Evolutionary conservation across 2,329 filamentous ascomycete species (phyloP), one percentile per base, ranked within the genome.

Genomic region (Orbilia blumenaviensis): DNA sequence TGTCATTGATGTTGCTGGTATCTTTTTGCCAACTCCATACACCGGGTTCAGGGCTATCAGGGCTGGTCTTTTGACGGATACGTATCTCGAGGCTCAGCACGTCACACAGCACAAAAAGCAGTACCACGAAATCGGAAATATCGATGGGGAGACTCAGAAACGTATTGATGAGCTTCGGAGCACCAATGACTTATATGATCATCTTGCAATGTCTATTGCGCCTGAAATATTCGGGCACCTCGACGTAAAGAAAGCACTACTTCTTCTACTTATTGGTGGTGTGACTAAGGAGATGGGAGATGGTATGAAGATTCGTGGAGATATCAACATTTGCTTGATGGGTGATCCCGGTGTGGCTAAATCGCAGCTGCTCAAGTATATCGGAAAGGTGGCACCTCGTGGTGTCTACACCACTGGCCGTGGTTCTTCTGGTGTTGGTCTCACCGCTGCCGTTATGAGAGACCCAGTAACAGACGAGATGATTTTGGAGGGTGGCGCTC

Each of bases 291-390:
- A 95, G 81, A 96, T 98, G 88, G 93, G 93, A 62, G 95, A 99
- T 81, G 95, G 95, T 76, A 98, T 99, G 95, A 91, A 93, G 81
- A 99, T 99, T 82, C 93, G 95, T 87, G 95, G 95, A 81, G 95
- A 99, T 82, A 96, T 99, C 86, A 99, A 99, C 84, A 91, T 99
- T 78, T 98, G 95, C 83, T 85, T 99, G 81, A 99, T 99, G 95
- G 95, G 95, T 87, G 95, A 99, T 81, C 95, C 95, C 82, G 95
- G 95, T 92, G 95, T 99, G 82, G 95, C 95, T 85, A 99, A 99
- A 85, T 99, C 95, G 38, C 95, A 99, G 85, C 86, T 99, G 79
- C 88, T 99, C 79, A 98, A 97, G 84, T 99, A 99, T 83, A 98
- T 99, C 82, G 93, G 93, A 79, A 98, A 99, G 85, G 95, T 99